Conservation (phyloP, 179 eudicot genomes). For the Heliamphora ciliata region DNA sequence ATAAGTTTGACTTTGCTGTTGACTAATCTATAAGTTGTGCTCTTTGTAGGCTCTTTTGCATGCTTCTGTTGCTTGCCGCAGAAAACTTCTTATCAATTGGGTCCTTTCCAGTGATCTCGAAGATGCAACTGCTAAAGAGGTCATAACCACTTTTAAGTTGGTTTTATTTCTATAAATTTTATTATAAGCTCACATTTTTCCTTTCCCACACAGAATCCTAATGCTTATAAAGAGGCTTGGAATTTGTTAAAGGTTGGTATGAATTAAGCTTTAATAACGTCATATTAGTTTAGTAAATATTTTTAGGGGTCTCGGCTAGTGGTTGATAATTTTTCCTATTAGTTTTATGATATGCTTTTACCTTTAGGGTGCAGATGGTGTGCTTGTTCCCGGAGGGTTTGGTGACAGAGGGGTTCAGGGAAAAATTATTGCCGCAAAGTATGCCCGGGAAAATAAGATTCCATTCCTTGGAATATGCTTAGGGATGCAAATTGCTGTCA, state of each 20-base stretch:
- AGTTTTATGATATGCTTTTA: constrained; percentile 15
- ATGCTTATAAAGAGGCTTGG: constrained; percentile 63
- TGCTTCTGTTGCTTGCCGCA: constrained; percentile 68
- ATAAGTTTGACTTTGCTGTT: neutral
- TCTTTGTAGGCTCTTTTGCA: constrained; percentile 76
- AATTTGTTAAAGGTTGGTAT: constrained; percentile 45
- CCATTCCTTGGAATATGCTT: constrained; percentile 92
- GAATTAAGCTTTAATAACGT: neutral
- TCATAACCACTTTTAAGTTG: constrained; percentile 19
- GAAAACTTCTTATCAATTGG: constrained; percentile 63
- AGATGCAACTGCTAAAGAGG: constrained; percentile 59
- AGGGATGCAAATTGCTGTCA: constrained; percentile 96
- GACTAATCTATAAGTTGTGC: neutral
- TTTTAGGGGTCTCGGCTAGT: neutral
- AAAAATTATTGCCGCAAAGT: constrained; percentile 82
- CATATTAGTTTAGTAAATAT: neutral
- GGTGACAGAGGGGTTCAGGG: constrained; percentile 96
- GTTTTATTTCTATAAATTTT: neutral
- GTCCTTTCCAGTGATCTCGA: constrained; percentile 85
- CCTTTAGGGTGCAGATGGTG: constrained; percentile 68
- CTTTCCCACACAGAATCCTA: constrained; percentile 52
- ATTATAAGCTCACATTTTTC: constrained; percentile 5
- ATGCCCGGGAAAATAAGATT: constrained; percentile 69
- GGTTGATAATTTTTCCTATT: neutral
- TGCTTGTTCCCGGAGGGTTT: constrained; percentile 90